Evolutionary conservation across 2,329 filamentous ascomycete genomes (phyloP).

Genomic region (Alternaria gansuensis): DNA sequence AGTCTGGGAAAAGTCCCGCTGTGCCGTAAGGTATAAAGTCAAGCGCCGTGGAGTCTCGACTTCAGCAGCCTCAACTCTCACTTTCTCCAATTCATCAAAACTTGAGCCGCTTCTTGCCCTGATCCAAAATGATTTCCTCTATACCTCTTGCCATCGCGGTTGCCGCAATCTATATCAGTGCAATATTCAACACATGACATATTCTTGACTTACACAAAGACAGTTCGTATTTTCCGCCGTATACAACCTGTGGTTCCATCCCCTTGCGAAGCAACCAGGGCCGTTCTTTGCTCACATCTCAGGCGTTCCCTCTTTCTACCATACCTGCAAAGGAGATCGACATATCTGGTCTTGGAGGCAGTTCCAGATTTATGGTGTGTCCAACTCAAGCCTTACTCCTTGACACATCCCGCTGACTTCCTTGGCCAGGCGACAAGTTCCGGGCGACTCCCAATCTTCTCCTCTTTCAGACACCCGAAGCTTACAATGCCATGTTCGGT

Average conservation of each 20-base stretch:
- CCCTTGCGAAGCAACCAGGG: slow-evolving; percentile 18
- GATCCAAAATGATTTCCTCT: neutral
- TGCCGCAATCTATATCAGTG: neutral
- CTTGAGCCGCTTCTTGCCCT: too few relatives aligned
- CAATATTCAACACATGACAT: neutral
- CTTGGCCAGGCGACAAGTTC: slow-evolving; percentile 11
- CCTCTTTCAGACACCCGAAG: slow-evolving; percentile 72
- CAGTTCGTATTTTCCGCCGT: slow-evolving; percentile 8
- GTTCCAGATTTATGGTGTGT: slow-evolving; percentile 18
- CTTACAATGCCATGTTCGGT: slow-evolving; percentile 54
- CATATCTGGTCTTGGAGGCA: slow-evolving; percentile 30
- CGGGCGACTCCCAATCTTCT: slow-evolving; percentile 51
- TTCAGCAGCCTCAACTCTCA: neutral
- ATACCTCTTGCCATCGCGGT: neutral
- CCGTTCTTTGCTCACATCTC: slow-evolving; percentile 19
- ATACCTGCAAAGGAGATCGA: slow-evolving; percentile 22
- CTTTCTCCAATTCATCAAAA: neutral
- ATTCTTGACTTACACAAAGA: neutral
- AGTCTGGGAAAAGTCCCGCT: neutral
- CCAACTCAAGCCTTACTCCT: neutral
- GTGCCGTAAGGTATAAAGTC: neutral
- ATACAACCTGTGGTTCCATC: slow-evolving; percentile 23
- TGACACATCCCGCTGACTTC: neutral
- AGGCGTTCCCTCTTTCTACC: slow-evolving; percentile 22
- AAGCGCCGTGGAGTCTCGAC: neutral